These are phyloP conservation scores for Ettlia oleoabundans DNA, from an alignment of 139 green algal species.

Conservation along the genomic window DNA sequence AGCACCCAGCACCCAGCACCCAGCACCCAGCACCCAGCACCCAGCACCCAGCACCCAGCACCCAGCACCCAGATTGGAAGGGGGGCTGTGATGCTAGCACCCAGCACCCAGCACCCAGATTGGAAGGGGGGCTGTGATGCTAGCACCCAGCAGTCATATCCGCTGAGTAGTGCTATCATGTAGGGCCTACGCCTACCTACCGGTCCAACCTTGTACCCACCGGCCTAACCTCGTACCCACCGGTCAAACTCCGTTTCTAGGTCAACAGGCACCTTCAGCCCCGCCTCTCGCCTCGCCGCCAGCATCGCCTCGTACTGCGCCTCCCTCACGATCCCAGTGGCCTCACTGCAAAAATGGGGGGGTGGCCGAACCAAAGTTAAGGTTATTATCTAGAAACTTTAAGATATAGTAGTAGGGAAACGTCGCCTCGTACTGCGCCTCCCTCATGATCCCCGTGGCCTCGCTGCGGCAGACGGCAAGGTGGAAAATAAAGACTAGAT, in stretches of 20 bases:
- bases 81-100: neutral
- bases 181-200: neutral
- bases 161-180: neutral
- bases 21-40: no score
- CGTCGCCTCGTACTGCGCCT: neutral
- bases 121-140: neutral
- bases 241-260: constrained; percentile 1
- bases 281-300: neutral
- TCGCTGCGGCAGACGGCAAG: no score
- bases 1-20: neutral
- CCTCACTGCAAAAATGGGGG: neutral
- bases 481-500: no score
- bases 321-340: neutral
- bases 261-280: neutral
- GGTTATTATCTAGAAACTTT: no score
- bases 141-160: neutral
- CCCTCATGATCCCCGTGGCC: neutral
- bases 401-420: no score
- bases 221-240: neutral
- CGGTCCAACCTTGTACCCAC: neutral
- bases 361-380: neutral
- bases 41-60: no score
- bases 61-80: no score
- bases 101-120: neutral
- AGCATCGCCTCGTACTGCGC: neutral